Evolutionary conservation across 192 early-diverging fungal species (phyloP).

Genomic region (Backusella westeae): DNA sequence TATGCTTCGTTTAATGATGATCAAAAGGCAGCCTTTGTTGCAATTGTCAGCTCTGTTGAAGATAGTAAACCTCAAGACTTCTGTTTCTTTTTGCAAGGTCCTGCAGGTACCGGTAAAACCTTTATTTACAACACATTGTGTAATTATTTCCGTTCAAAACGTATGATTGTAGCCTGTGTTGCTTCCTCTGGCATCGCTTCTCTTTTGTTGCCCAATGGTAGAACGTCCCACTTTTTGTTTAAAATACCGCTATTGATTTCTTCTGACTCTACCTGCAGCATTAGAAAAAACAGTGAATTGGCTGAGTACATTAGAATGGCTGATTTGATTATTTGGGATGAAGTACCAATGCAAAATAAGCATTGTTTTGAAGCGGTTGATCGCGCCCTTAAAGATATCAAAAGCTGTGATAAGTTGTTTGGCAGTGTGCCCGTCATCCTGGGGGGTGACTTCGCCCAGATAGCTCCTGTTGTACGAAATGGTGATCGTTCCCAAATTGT

Average conservation of each 20-base stretch:
- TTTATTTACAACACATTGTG: not conserved
- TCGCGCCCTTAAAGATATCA: not conserved
- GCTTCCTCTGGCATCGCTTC: no score
- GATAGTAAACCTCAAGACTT: not conserved
- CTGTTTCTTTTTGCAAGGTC: not conserved
- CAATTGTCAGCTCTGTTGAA: not conserved
- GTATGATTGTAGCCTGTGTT: no score
- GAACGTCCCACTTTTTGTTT: not conserved
- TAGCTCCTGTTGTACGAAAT: not conserved
- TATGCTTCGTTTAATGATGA: not conserved
- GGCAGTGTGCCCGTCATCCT: not conserved
- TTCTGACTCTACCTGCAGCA: not conserved
- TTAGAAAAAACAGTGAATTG: not conserved
- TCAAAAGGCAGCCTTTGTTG: not conserved
- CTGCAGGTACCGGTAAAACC: constrained; percentile 5
- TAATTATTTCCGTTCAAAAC: no score
- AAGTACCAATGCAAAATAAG: constrained; percentile 3
- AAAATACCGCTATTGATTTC: not conserved
- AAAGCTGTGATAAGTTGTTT: not conserved
- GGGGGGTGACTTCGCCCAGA: constrained; percentile 2
- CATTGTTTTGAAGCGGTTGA: constrained; percentile 5
- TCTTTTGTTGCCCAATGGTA: not conserved
- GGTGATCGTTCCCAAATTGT: not conserved
- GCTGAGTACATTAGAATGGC: not conserved
- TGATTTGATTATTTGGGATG: constrained; percentile 1